These are phyloP conservation scores for Pneumocystis murina DNA, from an alignment of 1,139 yeast genomes.

Conservation along the genomic window DNA sequence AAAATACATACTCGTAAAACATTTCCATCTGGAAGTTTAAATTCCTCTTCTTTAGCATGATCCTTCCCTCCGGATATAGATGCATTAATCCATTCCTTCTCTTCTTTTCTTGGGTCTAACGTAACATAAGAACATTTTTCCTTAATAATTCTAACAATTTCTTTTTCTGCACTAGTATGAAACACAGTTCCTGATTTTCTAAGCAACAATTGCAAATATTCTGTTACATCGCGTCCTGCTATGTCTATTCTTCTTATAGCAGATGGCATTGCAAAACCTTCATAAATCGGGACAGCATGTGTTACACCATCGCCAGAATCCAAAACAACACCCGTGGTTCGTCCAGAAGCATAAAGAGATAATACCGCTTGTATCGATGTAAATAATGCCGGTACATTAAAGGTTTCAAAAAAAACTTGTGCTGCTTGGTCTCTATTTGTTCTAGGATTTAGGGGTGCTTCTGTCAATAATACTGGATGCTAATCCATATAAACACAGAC, in stretches of 20 bases:
- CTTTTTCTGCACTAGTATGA: constrained; percentile 61
- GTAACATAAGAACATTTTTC: constrained; percentile 63
- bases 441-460: constrained; percentile 73
- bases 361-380: constrained; percentile 71
- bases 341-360: constrained; percentile 73
- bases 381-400: constrained; percentile 77
- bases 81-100: constrained; percentile 34
- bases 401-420: constrained; percentile 67
- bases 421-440: constrained; percentile 58
- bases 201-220: constrained; percentile 50
- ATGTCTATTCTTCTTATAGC: constrained; percentile 63
- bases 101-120: constrained; percentile 54
- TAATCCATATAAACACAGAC: constrained; percentile 18
- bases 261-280: constrained; percentile 66
- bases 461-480: constrained; percentile 79
- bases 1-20: constrained; percentile 20
- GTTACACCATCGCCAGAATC: constrained; percentile 90
- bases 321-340: constrained; percentile 78
- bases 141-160: constrained; percentile 62
- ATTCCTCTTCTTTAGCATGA: constrained; percentile 20
- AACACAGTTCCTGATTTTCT: constrained; percentile 46
- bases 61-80: neutral
- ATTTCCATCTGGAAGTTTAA: constrained; percentile 75
- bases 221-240: constrained; percentile 80
- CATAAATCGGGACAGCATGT: constrained; percentile 76